phyloP scores from a whole-genome alignment of 192 early-diverging fungal species.

The Chytriomyces confervae region DNA sequence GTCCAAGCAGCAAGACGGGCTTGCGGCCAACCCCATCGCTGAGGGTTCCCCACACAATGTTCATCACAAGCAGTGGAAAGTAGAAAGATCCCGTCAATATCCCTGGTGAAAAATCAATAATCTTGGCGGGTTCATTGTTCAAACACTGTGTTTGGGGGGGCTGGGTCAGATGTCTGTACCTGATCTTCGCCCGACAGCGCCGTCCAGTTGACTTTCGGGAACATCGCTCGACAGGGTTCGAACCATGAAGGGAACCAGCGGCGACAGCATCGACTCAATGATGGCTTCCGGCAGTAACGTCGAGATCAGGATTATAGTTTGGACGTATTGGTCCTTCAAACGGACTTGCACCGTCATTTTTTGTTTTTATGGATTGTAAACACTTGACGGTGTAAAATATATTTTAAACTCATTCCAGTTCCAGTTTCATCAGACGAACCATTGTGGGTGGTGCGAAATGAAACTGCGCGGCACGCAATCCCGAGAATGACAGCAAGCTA shows the following conservation, averaged over 20 bases:
- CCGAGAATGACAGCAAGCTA: no score
- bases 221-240: conserved; percentile 20
- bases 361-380: no score
- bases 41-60: conserved; percentile 53
- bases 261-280: conserved; percentile 49
- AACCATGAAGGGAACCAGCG: conserved; percentile 55
- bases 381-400: not conserved
- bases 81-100: conserved; percentile 53
- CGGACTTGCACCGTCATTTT: not conserved
- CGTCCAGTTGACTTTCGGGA: conserved; percentile 2
- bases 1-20: conserved; percentile 24
- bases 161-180: conserved; percentile 3
- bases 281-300: conserved; percentile 54
- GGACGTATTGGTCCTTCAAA: not conserved
- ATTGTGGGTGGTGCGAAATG: no score
- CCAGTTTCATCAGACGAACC: no score
- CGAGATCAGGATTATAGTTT: conserved; percentile 41
- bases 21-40: conserved; percentile 41
- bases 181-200: conserved; percentile 7
- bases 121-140: no score
- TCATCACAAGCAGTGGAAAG: conserved; percentile 54
- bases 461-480: no score
- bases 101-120: conserved; percentile 25
- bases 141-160: no score
- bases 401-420: not conserved